Evolutionary conservation across 441 rosid genomes (phyloP), one percentile per base, ranked within the genome.

Genomic region (Adansonia grandidieri): DNA sequence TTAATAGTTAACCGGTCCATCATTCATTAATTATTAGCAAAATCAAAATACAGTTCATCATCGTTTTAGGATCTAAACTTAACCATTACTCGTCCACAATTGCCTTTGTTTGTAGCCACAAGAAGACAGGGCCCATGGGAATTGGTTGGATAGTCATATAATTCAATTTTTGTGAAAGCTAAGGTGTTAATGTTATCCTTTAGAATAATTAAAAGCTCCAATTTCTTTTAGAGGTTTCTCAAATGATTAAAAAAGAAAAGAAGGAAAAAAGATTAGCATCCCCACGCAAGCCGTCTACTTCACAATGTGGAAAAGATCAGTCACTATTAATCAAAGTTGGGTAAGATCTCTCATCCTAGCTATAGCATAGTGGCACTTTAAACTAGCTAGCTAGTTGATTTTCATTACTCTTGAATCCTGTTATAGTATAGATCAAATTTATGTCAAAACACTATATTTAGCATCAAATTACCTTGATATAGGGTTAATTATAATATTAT

Each of bases 141-240:
- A 69, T 68, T 68, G 72, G 72, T 68, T 68, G 72, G 56, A 45
- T 19, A 19, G 37, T 68, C 56, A 45, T 14, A 42, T 7, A 42
- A 8, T 66, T 17, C 50, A n/a, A 65, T n/a, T n/a, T 51, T 47
- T 67, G 28, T n/a, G 50, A 40, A 65, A 40, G 68, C 19, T 2
- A 57, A 19, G 62, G 62, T 19, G 20, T 19, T 57, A 28, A 6
- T 17, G 56, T 51, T 51, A 51, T 13, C 11, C 62, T 57, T 57
- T 57, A 28, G 45, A 42, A 28, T 7, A 14, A 40, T 28, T 28
- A 28, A 28, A 61, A 61, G 66, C 40, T 61, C n/a, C 24, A 61
- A 22, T 10, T 10, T 24, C 7, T 24, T 61, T 61, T 20, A 60
- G 37, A 20, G 14, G 65, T 10, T 40, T 40, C 6, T 40, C 5